Evolutionary conservation across 805 yeast species (phyloP).

Genomic region (Myxozyma mucilagina): DNA sequence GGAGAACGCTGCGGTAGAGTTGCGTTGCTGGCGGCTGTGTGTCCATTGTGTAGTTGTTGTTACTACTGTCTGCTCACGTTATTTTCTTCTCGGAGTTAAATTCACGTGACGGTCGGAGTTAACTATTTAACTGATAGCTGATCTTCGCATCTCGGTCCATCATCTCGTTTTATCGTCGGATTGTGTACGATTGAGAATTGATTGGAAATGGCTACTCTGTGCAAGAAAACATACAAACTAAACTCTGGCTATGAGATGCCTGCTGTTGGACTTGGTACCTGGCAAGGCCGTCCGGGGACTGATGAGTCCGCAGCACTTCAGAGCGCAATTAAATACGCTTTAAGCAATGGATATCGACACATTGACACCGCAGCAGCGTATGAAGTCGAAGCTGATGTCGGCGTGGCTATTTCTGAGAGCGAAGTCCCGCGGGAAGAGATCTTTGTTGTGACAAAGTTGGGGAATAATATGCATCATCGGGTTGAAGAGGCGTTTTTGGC

Average conservation of each 20-base stretch:
- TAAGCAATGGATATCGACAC: constrained; percentile 60
- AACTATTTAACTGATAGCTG: neutral
- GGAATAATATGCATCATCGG: constrained; percentile 40
- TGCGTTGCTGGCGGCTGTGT: neutral
- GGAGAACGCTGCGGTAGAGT: constrained; percentile 1
- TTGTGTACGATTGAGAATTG: neutral
- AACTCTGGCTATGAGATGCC: constrained; percentile 69
- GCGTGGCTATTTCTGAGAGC: constrained; percentile 42
- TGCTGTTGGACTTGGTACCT: constrained; percentile 71
- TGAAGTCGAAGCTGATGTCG: constrained; percentile 68
- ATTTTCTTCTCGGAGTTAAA: no score
- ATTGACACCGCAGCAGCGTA: constrained; percentile 72
- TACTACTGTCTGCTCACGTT: neutral
- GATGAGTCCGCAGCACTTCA: constrained; percentile 50
- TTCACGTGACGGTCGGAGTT: no score
- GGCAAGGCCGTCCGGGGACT: constrained; percentile 52
- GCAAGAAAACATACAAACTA: constrained; percentile 11
- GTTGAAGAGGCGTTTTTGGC: constrained; percentile 56
- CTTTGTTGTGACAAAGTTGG: constrained; percentile 47
- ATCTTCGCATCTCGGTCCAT: neutral
- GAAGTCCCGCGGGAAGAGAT: constrained; percentile 53
- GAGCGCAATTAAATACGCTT: constrained; percentile 44
- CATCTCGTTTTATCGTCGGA: neutral
- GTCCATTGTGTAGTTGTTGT: neutral
- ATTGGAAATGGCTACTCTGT: neutral